Base-by-base conservation (phyloP, 139 green algal genomes). In the Desmodesmus armatus region DNA sequence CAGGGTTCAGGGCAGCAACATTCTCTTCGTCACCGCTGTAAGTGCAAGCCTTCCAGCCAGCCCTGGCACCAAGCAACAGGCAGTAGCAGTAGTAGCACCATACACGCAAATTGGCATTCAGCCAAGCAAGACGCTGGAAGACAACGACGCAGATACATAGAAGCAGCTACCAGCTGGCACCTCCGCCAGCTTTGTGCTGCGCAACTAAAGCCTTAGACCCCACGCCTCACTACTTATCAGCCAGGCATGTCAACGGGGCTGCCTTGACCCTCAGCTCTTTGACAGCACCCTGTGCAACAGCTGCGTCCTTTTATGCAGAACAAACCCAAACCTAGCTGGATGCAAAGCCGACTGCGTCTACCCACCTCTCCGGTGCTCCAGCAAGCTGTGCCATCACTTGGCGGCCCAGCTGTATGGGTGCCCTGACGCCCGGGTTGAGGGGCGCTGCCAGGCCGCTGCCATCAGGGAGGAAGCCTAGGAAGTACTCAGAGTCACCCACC, bases 401-500 rank as follows among this genome's bases (percentile, higher is more conserved):
- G 4, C 91, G 58, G 5, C 96, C 94, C 82, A 96, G 95, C 66
- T 91, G 92, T 76, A 98, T 91, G 7, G 94, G 95, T 77, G 92
- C 92, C 7, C 93, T 87, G 87, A 95, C 91, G 21, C 85, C 90
- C 21, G 87, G 88, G 66, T 88, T 79, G 47, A 99, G 94, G 43
- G 87, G 73, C 71, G 94, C 92, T 65, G 97, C 90, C 43, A 99
- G 87, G 19, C 89, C 85, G 2, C 85, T 88, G 37, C 94, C 96
- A 72, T 97, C 96, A 7, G 95, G 95, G 84, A 98, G 92, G 29
- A 95, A 6, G 0, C 86, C 92, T 17, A 91, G 47, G 62, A 98
- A 95, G 89, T 96, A 98, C 86, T 98, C 95, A 0, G 86, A 87
- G 3, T 96, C 90, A 0, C 88, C 92, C 2, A 95, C 94, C 25